These are phyloP conservation scores for Candida sp. DNA, from an alignment of 1,139 yeast genomes.

Conservation along the genomic window DNA sequence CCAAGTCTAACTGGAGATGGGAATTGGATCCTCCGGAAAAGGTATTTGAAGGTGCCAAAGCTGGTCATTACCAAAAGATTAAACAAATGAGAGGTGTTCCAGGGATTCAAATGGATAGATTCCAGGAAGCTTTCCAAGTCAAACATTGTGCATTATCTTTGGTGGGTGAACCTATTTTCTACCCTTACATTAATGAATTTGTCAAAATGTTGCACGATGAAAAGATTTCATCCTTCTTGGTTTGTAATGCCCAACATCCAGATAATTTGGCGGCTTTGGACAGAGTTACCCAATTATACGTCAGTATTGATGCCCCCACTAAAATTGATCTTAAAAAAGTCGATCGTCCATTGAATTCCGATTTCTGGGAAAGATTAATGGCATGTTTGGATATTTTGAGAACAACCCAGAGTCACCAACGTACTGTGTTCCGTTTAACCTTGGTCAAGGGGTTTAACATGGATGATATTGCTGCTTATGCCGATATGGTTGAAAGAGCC, in stretches of 20 bases:
- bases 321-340: slow-evolving; percentile 76
- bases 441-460: slow-evolving; percentile 91
- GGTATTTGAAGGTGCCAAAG: slow-evolving; percentile 79
- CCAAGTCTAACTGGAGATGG: slow-evolving; percentile 93
- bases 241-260: slow-evolving; percentile 96
- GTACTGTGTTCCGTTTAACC: slow-evolving; percentile 90
- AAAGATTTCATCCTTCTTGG: slow-evolving; percentile 81
- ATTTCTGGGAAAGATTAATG: slow-evolving; percentile 88
- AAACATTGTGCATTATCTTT: slow-evolving; percentile 89
- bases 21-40: slow-evolving; percentile 87
- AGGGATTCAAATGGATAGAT: slow-evolving; percentile 85
- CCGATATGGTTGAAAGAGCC: slow-evolving; percentile 81
- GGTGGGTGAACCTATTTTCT: slow-evolving; percentile 93
- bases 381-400: slow-evolving; percentile 77
- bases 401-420: slow-evolving; percentile 70
- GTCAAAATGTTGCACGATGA: slow-evolving; percentile 74
- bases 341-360: slow-evolving; percentile 85
- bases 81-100: slow-evolving; percentile 97
- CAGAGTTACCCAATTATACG: slow-evolving; percentile 87
- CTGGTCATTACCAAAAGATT: slow-evolving; percentile 87
- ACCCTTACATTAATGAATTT: slow-evolving; percentile 87
- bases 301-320: slow-evolving; percentile 90
- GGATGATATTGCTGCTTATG: slow-evolving; percentile 80
- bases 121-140: slow-evolving; percentile 86
- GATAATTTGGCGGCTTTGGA: slow-evolving; percentile 65